Percentiles rank a stretch among this genome's conserved stretches.
These are phyloP conservation scores for Massarina eburnea DNA, from an alignment of 2,329 filamentous ascomycete genomes.

Conservation along the genomic window DNA sequence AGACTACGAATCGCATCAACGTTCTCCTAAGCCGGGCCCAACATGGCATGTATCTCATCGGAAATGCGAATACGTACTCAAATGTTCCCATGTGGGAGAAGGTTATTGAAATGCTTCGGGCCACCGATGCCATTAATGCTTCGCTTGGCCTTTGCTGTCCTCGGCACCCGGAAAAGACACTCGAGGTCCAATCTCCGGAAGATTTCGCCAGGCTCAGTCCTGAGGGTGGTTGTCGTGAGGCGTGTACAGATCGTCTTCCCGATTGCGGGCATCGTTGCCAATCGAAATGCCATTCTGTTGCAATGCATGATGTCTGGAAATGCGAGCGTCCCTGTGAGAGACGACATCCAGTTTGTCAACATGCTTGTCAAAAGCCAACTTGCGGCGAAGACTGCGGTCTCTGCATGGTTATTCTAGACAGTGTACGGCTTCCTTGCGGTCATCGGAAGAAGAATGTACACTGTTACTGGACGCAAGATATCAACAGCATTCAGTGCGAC, in stretches of 20 bases:
- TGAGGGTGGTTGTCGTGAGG: slow-evolving; percentile 33
- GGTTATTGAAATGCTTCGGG: slow-evolving; percentile 56
- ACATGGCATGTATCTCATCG: slow-evolving; percentile 72
- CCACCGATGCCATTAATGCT: slow-evolving; percentile 15
- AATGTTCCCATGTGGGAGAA: slow-evolving; percentile 65
- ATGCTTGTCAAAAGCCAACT: slow-evolving; percentile 22
- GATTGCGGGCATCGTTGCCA: slow-evolving; percentile 35
- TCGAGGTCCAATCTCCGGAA: slow-evolving; percentile 27
- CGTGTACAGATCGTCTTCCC: slow-evolving; percentile 22
- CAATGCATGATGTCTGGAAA: slow-evolving; percentile 28
- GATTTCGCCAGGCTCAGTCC: slow-evolving; percentile 32
- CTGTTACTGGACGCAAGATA: slow-evolving; percentile 44
- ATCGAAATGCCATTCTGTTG: slow-evolving; percentile 32
- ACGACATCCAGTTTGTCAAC: slow-evolving; percentile 23
- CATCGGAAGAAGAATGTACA: slow-evolving; percentile 22
- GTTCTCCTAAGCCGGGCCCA: slow-evolving; percentile 67
- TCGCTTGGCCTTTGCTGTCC: slow-evolving; percentile 29
- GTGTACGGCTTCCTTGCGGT: slow-evolving; percentile 32
- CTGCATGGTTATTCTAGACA: slow-evolving; percentile 19
- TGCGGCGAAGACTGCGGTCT: slow-evolving; percentile 33
- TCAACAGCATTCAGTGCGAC: slow-evolving; percentile 52
- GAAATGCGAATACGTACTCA: slow-evolving; percentile 61
- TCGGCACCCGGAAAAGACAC: slow-evolving; percentile 25
- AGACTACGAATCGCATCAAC: slow-evolving; percentile 67
- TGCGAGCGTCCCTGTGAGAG: slow-evolving; percentile 31